Base-by-base conservation (phyloP, 1,139 yeast species). In the Schizosaccharomyces versatilis region DNA sequence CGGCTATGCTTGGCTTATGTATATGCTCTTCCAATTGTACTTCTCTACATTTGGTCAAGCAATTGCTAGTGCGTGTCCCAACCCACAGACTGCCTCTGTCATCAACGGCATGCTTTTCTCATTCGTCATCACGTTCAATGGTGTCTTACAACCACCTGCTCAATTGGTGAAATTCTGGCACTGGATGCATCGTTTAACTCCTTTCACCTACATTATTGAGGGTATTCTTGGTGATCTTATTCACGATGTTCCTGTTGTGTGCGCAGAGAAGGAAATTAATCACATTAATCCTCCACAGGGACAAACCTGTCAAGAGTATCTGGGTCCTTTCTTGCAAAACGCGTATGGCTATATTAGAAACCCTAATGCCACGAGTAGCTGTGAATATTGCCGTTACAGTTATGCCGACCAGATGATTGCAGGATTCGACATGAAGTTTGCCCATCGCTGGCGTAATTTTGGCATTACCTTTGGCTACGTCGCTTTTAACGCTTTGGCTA, bases 171-270 rank as follows among this genome's bases (percentile, higher is more conserved):
- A 79, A 1, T 81, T 82, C 68, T 81, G 73, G 73, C 71, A 62
- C 58, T 84, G 82, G 70, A 80, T 82, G 84, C 77, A 79, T 69
- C 76, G 79, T 63, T 74, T 75, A 1, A 77, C 83, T 6, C 90
- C 90, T 32, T 75, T 77, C 66, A 79, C 85, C 0, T 82, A 81
- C 62, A 71, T 78, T 60, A 73, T 81, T 55, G 79, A 78, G 55
- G 80, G 79, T 47, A 68, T 80, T 62, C 71, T 80, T 52, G 67
- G 76, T 24, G 59, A 71, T 9, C 67, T 80, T 57, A 66, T 80
- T 39, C 82, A 80, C 58, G 71, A 74, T 15, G 74, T 80, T 54
- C 67, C 70, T 8, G 80, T 82, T 12, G 62, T 61, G 15, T 83
- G 94, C 66, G 63, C 71, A 2, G 60, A 62, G 1, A 66, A 67